Percentiles rank a stretch among this genome's conserved stretches.
These are phyloP conservation scores for Vitis amurensis DNA, from an alignment of 164 flowering plant species.

Conservation along the genomic window DNA sequence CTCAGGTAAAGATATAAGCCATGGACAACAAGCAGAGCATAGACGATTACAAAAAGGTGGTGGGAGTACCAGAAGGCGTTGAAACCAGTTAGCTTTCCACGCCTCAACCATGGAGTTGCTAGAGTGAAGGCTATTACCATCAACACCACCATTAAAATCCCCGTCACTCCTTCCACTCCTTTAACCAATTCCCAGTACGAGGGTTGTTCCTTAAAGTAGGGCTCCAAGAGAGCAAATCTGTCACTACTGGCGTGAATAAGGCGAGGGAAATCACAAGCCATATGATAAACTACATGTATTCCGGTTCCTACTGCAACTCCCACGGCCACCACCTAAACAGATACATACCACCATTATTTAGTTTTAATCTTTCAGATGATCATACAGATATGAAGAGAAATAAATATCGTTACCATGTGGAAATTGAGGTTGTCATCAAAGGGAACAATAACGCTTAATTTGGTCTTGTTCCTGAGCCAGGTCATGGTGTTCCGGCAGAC, in stretches of 20 bases:
- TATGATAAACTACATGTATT: constrained; percentile 32
- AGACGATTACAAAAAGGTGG: constrained; percentile 3
- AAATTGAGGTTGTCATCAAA: constrained; percentile 9
- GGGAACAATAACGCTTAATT: not conserved
- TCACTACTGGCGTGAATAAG: not conserved
- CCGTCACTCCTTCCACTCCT: constrained; percentile 1
- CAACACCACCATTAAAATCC: constrained; percentile 3
- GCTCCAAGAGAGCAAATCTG: not conserved
- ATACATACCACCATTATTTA: too few species aligned
- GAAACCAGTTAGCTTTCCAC: constrained; percentile 2
- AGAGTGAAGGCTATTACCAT: constrained; percentile 3
- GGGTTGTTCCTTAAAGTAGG: not conserved
- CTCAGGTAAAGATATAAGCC: constrained; percentile 1
- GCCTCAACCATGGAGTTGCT: constrained; percentile 5
- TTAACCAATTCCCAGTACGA: constrained; percentile 1
- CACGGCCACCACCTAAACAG: constrained; percentile 19
- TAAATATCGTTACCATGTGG: not conserved
- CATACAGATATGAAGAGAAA: too few species aligned
- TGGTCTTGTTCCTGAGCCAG: constrained; percentile 9
- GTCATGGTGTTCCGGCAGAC: constrained; percentile 11
- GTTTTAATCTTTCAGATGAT: too few species aligned
- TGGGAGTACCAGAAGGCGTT: constrained; percentile 8
- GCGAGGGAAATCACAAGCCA: constrained; percentile 41
- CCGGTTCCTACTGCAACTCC: constrained; percentile 31
- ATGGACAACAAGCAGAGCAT: constrained; percentile 1